Evolutionary conservation across 1,284 basidiomycete species (phyloP), one percentile per base, ranked within the genome.

Genomic region (Dichomitus squalens): DNA sequence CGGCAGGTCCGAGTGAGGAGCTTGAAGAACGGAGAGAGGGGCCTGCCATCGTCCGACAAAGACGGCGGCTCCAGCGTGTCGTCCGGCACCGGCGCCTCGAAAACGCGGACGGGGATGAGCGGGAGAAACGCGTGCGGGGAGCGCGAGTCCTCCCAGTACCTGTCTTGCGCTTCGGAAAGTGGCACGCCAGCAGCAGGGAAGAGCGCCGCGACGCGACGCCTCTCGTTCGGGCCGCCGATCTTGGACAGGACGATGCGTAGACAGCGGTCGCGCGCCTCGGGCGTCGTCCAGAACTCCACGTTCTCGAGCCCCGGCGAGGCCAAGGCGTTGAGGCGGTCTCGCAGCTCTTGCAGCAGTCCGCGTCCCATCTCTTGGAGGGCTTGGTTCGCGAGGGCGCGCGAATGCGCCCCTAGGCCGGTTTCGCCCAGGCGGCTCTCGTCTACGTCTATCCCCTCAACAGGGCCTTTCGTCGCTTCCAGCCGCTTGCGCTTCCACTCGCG

Each of bases 201-300:
- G 29, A 92, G 70, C 0, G 83, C 86, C 27, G 75, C 72, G 0
- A 82, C 84, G 21, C 90, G 78, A 21, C 78, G 75, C 57, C 78
- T 83, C 70, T 92, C 90, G 56, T 72, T 75, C 3, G 76, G 73
- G 0, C 89, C 89, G 1, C 88, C 90, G 34, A 92, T 89, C 68
- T 87, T 91, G 12, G 77, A 75, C 0, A 68, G 59, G 4, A 91
- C 84, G 52, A 92, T 92, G 27, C 83, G 77, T 14, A 86, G 70
- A 64, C 84, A 89, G 4, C 90, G 81, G 52, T 83, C 81, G 35
- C 85, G 80, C 1, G 90, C 90, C 67, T 92, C 89, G 3, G 72
- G 70, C 0, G 91, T 93, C 1, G 90, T 87, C 89, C 90, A 95
- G 59, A 94, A 92, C 57, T 84, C 79, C 4, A 88, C 73, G 9